Percentiles rank a stretch among this genome's conserved stretches.
Conservation (phyloP, 495 filamentous ascomycete species). For the Penicillium verhagenii region DNA sequence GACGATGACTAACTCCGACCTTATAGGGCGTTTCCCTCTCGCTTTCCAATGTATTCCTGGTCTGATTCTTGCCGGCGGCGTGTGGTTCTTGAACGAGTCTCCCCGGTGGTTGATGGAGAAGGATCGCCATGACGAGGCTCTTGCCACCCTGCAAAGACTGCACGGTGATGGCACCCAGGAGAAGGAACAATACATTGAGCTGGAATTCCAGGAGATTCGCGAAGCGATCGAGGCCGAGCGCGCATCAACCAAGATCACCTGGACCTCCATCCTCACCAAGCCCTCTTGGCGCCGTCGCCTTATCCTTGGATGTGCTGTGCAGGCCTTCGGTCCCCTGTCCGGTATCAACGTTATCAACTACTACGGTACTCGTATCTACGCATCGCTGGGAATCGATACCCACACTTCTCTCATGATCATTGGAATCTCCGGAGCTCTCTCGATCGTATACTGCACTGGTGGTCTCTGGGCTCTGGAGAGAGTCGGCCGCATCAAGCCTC, state of each 20-base stretch:
- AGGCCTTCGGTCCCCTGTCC: conserved; percentile 52
- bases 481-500: conserved; percentile 50
- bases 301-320: conserved; percentile 53
- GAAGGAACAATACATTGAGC: conserved; percentile 41
- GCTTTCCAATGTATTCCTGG: conserved; percentile 52
- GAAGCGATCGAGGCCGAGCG: conserved; percentile 42
- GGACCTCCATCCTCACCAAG: conserved; percentile 42
- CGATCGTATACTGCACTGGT: conserved; percentile 45
- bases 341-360: conserved; percentile 54
- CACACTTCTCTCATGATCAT: conserved; percentile 50
- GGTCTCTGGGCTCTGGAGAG: conserved; percentile 52
- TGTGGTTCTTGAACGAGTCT: conserved; percentile 55
- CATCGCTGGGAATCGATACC: conserved; percentile 43
- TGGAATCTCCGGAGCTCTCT: conserved; percentile 51
- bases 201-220: conserved; percentile 48
- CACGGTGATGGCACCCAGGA: conserved; percentile 37
- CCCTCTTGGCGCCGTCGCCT: conserved; percentile 45
- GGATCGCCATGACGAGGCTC: conserved; percentile 44
- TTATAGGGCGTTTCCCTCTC: conserved; percentile 56
- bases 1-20: conserved; percentile 18
- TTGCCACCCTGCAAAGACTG: conserved; percentile 38
- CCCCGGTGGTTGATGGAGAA: conserved; percentile 57
- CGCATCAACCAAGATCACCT: conserved; percentile 30
- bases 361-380: conserved; percentile 49
- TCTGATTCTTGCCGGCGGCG: conserved; percentile 44